Evolutionary conservation across 768 basidiomycete genomes (phyloP).

Genomic region (Boletus coccyginus): DNA sequence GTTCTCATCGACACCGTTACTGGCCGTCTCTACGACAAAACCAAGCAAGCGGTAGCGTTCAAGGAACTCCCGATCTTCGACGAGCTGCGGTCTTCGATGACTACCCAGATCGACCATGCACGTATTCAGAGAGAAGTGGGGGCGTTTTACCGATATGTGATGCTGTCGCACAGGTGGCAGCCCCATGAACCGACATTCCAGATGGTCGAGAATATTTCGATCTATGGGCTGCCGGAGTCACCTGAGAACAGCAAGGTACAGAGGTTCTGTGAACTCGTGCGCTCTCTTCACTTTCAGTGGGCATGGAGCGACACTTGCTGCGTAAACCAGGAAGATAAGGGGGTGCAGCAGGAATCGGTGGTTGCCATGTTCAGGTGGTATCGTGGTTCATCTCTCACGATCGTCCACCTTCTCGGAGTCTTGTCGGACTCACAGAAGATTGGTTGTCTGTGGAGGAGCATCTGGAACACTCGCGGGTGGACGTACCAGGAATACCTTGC

Average conservation of each 20-base stretch:
- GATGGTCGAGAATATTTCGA: neutral
- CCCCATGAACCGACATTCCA: neutral
- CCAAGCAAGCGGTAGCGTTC: neutral
- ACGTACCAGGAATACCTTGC: constrained; percentile 10
- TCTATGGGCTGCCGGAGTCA: neutral
- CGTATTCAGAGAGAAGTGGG: neutral
- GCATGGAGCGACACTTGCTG: constrained; percentile 3
- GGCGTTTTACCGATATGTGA: constrained; percentile 3
- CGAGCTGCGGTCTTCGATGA: neutral
- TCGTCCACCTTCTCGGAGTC: neutral
- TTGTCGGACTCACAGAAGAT: neutral
- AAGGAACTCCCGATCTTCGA: neutral
- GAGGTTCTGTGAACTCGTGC: neutral
- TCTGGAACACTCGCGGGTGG: constrained; percentile 17
- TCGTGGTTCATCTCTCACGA: neutral
- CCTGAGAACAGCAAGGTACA: neutral
- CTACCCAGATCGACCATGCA: neutral
- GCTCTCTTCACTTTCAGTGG: neutral
- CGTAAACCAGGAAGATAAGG: neutral
- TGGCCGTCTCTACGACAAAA: neutral
- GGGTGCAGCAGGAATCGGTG: constrained; percentile 5
- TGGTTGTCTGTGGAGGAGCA: neutral
- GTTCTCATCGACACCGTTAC: neutral
- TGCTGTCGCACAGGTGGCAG: constrained; percentile 4
- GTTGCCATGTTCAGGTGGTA: constrained; percentile 18